A percentile compares a stretch with the other conserved stretches of the same genome.
Conservation (phyloP, 495 filamentous ascomycete species). For the Talaromyces proteolyticus region DNA sequence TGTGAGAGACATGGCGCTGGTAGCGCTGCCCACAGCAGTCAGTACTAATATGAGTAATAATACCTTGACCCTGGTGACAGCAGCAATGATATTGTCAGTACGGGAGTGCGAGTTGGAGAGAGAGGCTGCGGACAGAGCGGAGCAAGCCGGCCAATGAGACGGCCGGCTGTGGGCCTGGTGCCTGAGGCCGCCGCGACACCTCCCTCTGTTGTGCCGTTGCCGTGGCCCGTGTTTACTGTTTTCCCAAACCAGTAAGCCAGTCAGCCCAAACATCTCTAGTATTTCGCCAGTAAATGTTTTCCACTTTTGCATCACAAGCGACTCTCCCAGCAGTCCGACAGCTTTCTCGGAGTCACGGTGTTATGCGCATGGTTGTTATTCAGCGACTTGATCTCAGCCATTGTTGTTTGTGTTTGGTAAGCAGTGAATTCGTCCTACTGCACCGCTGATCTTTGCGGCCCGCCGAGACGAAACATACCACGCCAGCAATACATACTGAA, state of each 20-base stretch:
- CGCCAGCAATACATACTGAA: neutral
- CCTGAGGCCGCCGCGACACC: neutral
- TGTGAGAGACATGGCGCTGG: conserved; percentile 44
- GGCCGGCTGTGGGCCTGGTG: neutral
- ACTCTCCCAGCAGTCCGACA: neutral
- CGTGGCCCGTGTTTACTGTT: conserved; percentile 8
- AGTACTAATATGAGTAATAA: neutral
- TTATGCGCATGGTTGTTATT: neutral
- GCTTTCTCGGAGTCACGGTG: neutral
- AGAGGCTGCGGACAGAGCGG: neutral
- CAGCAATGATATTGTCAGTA: neutral
- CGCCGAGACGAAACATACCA: conserved; percentile 3
- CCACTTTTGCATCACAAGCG: neutral
- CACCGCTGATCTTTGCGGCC: conserved; percentile 4
- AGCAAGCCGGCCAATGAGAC: neutral
- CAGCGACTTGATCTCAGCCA: neutral
- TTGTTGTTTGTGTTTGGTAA: neutral
- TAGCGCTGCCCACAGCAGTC: too few relatives aligned
- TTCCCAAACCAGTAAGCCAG: conserved; percentile 4
- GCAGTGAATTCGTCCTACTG: conserved; percentile 1
- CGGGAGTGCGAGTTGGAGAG: neutral
- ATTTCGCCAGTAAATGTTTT: neutral
- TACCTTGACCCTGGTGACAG: too few relatives aligned
- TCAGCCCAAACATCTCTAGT: neutral
- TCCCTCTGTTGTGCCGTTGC: neutral